Evolutionary conservation across 106 monocot species (phyloP), one percentile per base, ranked within the genome.

Genomic region (Alisma plantagoaquatica): DNA sequence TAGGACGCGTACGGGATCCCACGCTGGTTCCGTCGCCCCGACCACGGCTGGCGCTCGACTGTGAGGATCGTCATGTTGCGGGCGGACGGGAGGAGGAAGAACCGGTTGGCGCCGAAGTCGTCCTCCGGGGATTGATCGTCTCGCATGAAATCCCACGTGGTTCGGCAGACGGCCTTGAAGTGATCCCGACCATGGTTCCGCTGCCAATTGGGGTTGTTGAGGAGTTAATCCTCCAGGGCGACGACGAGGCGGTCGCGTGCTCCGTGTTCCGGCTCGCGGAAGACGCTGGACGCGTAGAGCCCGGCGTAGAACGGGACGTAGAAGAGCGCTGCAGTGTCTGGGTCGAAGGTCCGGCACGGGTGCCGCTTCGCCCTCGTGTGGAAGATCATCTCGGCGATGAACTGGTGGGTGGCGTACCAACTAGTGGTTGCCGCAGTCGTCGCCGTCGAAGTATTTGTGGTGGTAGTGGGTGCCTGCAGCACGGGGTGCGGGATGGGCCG

Each of bases 111-210:
- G 18, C 70, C 72, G 46, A 68, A 77, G 38, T 64, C 67, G 10
- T 8, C 9, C 4, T 23, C 22, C 41, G 23, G 18, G 52, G 27
- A 27, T 1, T n/a, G 18, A 16, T 61, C 63, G 10, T 21, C 19
- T 22, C 77, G 56, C 82, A 82, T 82, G 52, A 82, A 77, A 54
- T 82, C 82, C 82, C 77, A 70, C 6, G 83, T 57, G 15, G 83
- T 70, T 30, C 83, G 70, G 20, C 83, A 77, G n/a, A 77, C 23
- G 29, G 54, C 74, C 14, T 77, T 41, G 55, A 83, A 83, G 50
- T 83, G 83, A 33, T 77, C 83, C 5, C 29, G 54, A 22, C 83
- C 83, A 19, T 10, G 14, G 41, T 44, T 31, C 19, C 62, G 61
- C 24, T 25, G 43, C 58, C 61, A 83, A 14, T 51, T 0, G 14